Conservation (phyloP, 768 basidiomycete species). For the Kwoniella shandongensis region DNA sequence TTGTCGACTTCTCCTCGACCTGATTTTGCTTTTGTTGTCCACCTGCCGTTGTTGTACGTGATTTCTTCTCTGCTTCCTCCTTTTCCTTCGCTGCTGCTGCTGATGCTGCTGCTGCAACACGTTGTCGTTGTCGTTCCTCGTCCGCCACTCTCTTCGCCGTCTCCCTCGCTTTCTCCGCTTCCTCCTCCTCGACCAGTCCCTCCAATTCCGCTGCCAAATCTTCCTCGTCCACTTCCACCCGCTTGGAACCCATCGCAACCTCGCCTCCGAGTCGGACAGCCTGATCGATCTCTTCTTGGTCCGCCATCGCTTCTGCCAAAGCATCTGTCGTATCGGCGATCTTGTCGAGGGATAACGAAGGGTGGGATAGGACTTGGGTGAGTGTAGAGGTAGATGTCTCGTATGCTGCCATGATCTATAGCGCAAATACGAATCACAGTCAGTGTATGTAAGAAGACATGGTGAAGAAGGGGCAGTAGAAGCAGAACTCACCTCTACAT, state of each 20-base stretch:
- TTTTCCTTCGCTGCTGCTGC: constrained; percentile 18
- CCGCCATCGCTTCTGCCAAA: constrained; percentile 75
- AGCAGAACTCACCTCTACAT: constrained; percentile 67
- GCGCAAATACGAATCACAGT: constrained; percentile 2
- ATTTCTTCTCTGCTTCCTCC: constrained; percentile 13
- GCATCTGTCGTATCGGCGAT: constrained; percentile 86
- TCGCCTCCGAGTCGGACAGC: constrained; percentile 70
- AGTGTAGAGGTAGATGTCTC: constrained; percentile 78
- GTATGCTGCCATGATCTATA: constrained; percentile 83
- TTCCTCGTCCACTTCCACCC: constrained; percentile 57
- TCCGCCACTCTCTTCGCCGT: no score
- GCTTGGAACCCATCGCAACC: constrained; percentile 58
- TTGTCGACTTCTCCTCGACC: background rate
- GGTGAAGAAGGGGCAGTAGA: no score
- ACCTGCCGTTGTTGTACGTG: constrained; percentile 5
- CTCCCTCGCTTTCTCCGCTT: constrained; percentile 47
- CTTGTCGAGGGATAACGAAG: constrained; percentile 71
- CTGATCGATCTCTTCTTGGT: constrained; percentile 79
- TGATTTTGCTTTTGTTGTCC: constrained; percentile 15
- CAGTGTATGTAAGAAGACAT: background rate
- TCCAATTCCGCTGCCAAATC: constrained; percentile 68
- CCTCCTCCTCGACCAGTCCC: constrained; percentile 59
- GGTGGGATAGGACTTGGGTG: constrained; percentile 71
- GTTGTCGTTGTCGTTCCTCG: constrained; percentile 15
- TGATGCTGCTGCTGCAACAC: background rate